Evolutionary conservation across 768 basidiomycete species (phyloP).

Genomic region (Rhizopogon vinicolor): DNA sequence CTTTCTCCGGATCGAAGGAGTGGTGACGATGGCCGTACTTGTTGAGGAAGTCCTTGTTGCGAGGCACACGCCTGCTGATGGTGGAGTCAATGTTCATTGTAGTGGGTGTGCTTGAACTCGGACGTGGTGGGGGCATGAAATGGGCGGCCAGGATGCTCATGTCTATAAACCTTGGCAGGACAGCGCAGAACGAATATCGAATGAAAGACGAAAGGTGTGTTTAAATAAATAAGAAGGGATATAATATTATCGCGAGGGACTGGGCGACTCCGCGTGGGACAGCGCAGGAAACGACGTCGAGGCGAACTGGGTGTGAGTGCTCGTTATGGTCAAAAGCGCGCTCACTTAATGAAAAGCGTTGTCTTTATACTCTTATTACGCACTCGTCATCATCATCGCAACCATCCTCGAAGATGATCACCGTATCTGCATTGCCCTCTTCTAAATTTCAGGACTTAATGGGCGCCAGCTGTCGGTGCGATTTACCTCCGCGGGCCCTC

Average conservation of each 20-base stretch:
- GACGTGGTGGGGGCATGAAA: slow-evolving; percentile 19
- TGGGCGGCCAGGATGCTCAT: slow-evolving; percentile 12
- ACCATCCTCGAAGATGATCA: background rate
- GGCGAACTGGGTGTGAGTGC: background rate
- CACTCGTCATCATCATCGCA: background rate
- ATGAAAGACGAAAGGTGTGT: background rate
- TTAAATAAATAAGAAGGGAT: background rate
- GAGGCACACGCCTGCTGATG: slow-evolving; percentile 32
- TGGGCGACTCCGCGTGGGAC: slow-evolving; percentile 7
- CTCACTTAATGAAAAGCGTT: too few species aligned
- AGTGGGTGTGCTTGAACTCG: slow-evolving; percentile 7
- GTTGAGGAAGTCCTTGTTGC: slow-evolving; percentile 50
- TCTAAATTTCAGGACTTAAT: too few species aligned
- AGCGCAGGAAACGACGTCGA: background rate
- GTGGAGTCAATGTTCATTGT: slow-evolving; percentile 21
- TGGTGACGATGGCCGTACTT: slow-evolving; percentile 66
- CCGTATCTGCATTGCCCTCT: background rate
- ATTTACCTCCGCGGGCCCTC: background rate
- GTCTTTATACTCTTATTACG: background rate
- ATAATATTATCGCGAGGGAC: background rate
- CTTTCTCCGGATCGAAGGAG: slow-evolving; percentile 67
- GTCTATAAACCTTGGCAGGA: background rate
- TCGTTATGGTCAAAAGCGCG: background rate
- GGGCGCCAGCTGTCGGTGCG: background rate
- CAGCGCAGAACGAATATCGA: background rate